These are phyloP conservation scores for Paramecium sonneborni DNA, from an alignment of 73 alveolate genomes.

Conservation along the genomic window DNA sequence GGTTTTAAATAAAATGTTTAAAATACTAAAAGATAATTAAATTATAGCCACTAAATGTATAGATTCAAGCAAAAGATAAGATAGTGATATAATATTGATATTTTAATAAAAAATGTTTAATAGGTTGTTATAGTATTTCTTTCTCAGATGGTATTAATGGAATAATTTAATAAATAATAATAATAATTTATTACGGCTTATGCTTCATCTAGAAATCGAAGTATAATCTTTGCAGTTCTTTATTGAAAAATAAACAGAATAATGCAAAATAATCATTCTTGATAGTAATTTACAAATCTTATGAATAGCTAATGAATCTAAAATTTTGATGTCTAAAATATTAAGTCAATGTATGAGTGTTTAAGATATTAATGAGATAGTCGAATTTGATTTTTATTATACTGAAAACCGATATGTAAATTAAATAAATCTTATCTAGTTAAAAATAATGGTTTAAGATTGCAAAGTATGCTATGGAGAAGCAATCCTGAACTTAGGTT, in stretches of 20 bases:
- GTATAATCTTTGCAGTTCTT: not conserved
- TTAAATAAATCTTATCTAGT: not conserved
- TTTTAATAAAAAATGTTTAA: too few species aligned
- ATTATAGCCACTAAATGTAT: not conserved
- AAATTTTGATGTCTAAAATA: not conserved
- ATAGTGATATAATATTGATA: not conserved
- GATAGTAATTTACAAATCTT: not conserved
- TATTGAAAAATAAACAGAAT: not conserved
- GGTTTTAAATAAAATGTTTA: not conserved
- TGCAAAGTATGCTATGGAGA: not conserved
- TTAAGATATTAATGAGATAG: not conserved
- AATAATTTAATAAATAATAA: not conserved
- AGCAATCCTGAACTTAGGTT: slow-evolving; percentile 3
- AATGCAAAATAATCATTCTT: not conserved
- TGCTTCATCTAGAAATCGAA: slow-evolving; percentile 47
- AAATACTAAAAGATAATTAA: not conserved
- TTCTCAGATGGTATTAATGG: not conserved
- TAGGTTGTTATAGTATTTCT: too few species aligned
- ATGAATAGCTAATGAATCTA: not conserved
- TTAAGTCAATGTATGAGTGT: not conserved
- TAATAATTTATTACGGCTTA: not conserved
- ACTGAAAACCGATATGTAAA: not conserved
- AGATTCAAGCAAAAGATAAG: not conserved
- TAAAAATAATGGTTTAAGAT: not conserved
- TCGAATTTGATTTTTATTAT: not conserved